Base-by-base conservation (phyloP, 306 rosid genomes). In the Rosa persica region DNA sequence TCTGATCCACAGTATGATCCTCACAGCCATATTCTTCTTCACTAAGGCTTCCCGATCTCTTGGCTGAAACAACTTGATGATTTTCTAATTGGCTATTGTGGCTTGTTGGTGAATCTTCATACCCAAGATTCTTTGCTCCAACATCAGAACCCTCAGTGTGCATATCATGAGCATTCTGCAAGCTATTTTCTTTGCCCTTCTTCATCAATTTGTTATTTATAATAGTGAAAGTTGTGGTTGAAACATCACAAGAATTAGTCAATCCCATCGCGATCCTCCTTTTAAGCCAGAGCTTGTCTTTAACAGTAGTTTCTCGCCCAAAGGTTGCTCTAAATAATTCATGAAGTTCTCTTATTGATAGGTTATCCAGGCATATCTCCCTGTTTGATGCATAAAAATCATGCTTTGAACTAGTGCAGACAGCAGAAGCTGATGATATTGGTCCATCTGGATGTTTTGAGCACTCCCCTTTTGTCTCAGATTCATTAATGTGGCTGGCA, bases 191-290 rank as follows among this genome's bases (percentile, higher is more conserved):
- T 36, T 73, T 87, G 62, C 58, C 77, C 49, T 85, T 86, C 79
- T 77, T 85, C 75, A 90, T 84, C 67, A 93, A 80, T 76, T 84
- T 87, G 58, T 88, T 87, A 84, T 89, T 91, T 81, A 80, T 87
- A 52, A 91, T 84, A 51, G 83, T 83, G 79, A 95, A 95, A 69
- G 87, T 84, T 54, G 98, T 88, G 51, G 88, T 86, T 38, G 97
- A 83, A 70, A 96, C 89, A 85, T 96, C 90, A 23, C 92, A 90
- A 3, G 98, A 89, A 84, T 91, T 89, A 17, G 99, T 93, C 88
- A 96, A 88, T 81, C 96, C 94, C 97, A 93, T 95, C 78, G 93
- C 77, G 80, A 95, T 93, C 89, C 99, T 93, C 86, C 97, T 90
- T 86, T 88, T 95, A 74, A 95, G 89, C 99, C 99, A 93, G 70